phyloP scores from a whole-genome alignment of 2,329 filamentous ascomycete species.

The Verticillium zaregamsianum region DNA sequence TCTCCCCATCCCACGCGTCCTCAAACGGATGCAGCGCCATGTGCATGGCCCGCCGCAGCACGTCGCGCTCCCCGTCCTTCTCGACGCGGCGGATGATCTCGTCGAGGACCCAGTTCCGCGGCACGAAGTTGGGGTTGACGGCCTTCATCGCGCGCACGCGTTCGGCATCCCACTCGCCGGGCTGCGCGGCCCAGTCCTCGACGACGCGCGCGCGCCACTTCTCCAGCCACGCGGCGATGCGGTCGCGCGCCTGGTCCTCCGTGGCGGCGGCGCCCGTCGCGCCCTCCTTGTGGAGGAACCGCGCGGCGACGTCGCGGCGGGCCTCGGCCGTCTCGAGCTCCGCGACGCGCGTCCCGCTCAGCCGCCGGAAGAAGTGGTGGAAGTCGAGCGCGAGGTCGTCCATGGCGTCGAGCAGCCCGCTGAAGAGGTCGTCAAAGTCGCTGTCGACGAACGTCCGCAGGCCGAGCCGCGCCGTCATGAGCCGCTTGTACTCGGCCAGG shows the following conservation, averaged over 20 bases:
- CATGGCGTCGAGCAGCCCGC: slow-evolving; percentile 75
- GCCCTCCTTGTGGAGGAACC: slow-evolving; percentile 79
- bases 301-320: slow-evolving; percentile 58
- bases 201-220: slow-evolving; percentile 67
- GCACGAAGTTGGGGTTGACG: slow-evolving; percentile 91
- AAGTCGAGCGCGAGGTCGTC: slow-evolving; percentile 85
- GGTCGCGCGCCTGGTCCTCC: slow-evolving; percentile 60
- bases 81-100: slow-evolving; percentile 89
- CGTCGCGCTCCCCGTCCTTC: slow-evolving; percentile 73
- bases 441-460: slow-evolving; percentile 63
- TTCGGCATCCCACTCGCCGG: slow-evolving; percentile 47
- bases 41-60: slow-evolving; percentile 73
- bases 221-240: slow-evolving; percentile 76
- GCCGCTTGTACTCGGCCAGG: slow-evolving; percentile 78
- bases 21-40: slow-evolving; percentile 82
- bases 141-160: slow-evolving; percentile 72
- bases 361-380: slow-evolving; percentile 84
- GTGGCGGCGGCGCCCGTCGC: slow-evolving; percentile 48
- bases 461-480: slow-evolving; percentile 79
- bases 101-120: slow-evolving; percentile 87
- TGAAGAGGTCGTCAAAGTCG: slow-evolving; percentile 80
- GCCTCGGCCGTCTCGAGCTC: slow-evolving; percentile 62
- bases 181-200: slow-evolving; percentile 68
- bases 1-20: slow-evolving; percentile 62
- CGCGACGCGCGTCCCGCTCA: slow-evolving; percentile 59